These are phyloP conservation scores for Penicillium roqueforti DNA, from an alignment of 495 filamentous ascomycete species.

Conservation along the genomic window DNA sequence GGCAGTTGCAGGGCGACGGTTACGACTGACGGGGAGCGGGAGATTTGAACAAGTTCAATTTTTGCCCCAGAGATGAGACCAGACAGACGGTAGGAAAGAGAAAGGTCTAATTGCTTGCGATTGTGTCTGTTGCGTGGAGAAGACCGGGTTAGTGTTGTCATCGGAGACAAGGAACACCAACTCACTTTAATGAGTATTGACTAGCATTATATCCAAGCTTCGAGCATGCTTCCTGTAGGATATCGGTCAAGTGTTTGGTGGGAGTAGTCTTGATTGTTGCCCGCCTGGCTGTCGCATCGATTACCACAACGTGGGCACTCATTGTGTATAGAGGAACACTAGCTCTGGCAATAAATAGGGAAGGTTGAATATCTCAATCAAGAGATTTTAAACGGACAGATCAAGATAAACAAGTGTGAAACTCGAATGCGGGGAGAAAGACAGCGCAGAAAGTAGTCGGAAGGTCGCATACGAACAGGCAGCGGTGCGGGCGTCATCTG, in stretches of 20 bases:
- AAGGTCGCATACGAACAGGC: conserved; percentile 31
- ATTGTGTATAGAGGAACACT: conserved; percentile 40
- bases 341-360: not conserved
- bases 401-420: not conserved
- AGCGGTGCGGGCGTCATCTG: conserved; percentile 48
- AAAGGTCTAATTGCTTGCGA: conserved; percentile 79
- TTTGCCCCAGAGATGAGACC: conserved; percentile 84
- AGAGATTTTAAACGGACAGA: not conserved
- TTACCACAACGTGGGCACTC: conserved; percentile 85
- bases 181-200: conserved; percentile 77
- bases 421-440: conserved; percentile 11
- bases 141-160: conserved; percentile 10
- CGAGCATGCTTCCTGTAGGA: conserved; percentile 78
- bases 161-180: not conserved
- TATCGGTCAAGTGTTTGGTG: conserved; percentile 70
- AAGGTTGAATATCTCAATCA: not conserved
- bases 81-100: conserved; percentile 77
- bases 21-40: conserved; percentile 75
- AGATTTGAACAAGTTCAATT: conserved; percentile 82
- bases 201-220: conserved; percentile 70
- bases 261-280: conserved; percentile 80
- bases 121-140: conserved; percentile 54
- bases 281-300: conserved; percentile 69
- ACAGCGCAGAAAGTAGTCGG: conserved; percentile 27
- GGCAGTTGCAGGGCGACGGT: conserved; percentile 81